Base-by-base conservation (phyloP, 169 alveolate genomes). In the Cryptosporidium bovis region DNA sequence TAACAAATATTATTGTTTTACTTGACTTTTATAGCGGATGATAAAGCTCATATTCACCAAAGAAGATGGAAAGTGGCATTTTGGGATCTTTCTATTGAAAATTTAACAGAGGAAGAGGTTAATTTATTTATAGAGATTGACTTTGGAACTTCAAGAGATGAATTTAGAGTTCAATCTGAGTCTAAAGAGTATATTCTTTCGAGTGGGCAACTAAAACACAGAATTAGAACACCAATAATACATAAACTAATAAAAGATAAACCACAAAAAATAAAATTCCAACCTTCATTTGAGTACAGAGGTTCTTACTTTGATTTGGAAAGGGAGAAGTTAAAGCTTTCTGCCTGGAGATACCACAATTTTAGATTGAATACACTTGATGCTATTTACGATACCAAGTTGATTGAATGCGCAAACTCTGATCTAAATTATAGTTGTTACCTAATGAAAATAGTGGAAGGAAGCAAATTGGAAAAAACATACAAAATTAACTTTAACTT, bases 241-340 rank as follows among this genome's bases (percentile, higher is more conserved):
- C 91, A 91, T 40, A 92, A 93, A 40, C 93, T 93, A 2, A 83
- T 82, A 15, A 91, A 91, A 60, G 95, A 92, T 27, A 91, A 90
- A 51, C 90, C 94, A 51, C 91, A 94, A 34, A 65, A 84, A 40
- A 92, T 93, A 90, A 90, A 93, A 36, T 93, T 92, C 64, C 64
- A 91, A 24, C 92, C 93, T 83, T 91, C 92, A 18, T 93, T 93
- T 82, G 96, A 93, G 66, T 93, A 93, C 56, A 68, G 96, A 58
- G 96, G 96, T 18, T 92, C 95, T 18, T 93, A 93, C 64, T 64
- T 91, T 53, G 96, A 93, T 91, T 82, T 93, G 53, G 96, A 93
- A 82, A 64, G 90, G 65, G 96, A 93, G 62, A 93, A 92, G 65
- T 89, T 93, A 48, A 85, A 93, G 48, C 90, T 93, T 67, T 93